Conservation (phyloP, 768 basidiomycete genomes). For the Nidula microcarpa region DNA sequence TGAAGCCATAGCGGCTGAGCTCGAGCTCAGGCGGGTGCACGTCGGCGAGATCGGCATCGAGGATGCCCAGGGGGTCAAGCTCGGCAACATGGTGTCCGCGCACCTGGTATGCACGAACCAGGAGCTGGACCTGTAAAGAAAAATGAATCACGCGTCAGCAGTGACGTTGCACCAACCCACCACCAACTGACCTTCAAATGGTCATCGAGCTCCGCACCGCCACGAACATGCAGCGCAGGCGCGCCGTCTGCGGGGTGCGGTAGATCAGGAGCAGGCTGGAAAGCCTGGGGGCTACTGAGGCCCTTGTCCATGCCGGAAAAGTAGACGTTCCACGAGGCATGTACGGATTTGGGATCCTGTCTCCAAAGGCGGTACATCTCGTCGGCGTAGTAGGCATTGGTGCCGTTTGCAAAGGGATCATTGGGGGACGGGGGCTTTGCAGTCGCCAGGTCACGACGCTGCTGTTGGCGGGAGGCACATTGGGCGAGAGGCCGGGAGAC, state of each 20-base stretch:
- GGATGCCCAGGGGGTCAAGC: slow-evolving; percentile 92
- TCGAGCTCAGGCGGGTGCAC: slow-evolving; percentile 85
- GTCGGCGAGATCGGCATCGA: slow-evolving; percentile 81
- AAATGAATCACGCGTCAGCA: slow-evolving; percentile 1
- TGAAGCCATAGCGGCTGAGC: slow-evolving; percentile 92
- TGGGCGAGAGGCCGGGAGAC: neutral
- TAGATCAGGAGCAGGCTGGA: slow-evolving; percentile 75
- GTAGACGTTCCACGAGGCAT: slow-evolving; percentile 92
- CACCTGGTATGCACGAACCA: slow-evolving; percentile 98
- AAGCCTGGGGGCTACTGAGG: slow-evolving; percentile 73
- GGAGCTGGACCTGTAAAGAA: slow-evolving; percentile 81
- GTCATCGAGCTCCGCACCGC: slow-evolving; percentile 81
- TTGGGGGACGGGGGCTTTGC: slow-evolving; percentile 62
- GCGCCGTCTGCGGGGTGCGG: slow-evolving; percentile 76
- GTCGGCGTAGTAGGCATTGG: slow-evolving; percentile 92
- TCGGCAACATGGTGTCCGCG: slow-evolving; percentile 96
- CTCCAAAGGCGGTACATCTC: slow-evolving; percentile 96
- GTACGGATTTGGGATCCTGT: slow-evolving; percentile 88
- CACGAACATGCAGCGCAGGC: slow-evolving; percentile 65
- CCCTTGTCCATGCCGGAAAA: slow-evolving; percentile 93
- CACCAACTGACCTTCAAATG: slow-evolving; percentile 75
- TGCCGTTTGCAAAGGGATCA: slow-evolving; percentile 89
- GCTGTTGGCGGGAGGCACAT: slow-evolving; percentile 2
- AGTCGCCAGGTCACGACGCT: slow-evolving; percentile 40
- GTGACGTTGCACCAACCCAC: neutral